phyloP scores from a whole-genome alignment of 208 protist species.

The Endotrypanum monterogeii region DNA sequence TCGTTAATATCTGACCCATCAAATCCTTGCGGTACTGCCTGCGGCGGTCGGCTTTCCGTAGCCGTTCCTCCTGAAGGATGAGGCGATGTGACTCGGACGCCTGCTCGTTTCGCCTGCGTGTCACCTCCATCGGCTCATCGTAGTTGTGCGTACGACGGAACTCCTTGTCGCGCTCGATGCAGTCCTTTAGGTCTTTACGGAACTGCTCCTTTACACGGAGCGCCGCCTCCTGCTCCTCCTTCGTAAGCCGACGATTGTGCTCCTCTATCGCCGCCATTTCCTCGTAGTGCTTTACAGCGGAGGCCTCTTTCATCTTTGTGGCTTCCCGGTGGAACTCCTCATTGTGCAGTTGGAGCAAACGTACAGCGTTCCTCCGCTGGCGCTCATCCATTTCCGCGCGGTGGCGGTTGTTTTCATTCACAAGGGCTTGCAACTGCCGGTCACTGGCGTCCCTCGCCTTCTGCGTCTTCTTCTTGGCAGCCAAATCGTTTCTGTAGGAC shows the following conservation, averaged over 20 bases:
- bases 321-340: conserved; percentile 55
- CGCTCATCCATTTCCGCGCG: conserved; percentile 64
- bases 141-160: conserved; percentile 76
- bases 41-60: conserved; percentile 45
- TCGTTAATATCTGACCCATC: conserved; percentile 74
- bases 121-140: conserved; percentile 71
- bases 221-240: conserved; percentile 54
- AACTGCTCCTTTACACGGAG: conserved; percentile 62
- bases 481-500: conserved; percentile 65
- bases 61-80: conserved; percentile 61
- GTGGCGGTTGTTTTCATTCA: conserved; percentile 55
- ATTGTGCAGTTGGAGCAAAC: conserved; percentile 66
- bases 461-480: conserved; percentile 39
- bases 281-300: conserved; percentile 42
- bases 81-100: conserved; percentile 53
- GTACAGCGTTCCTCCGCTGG: conserved; percentile 55
- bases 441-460: conserved; percentile 55
- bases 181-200: conserved; percentile 67
- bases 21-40: conserved; percentile 72
- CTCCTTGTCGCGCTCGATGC: conserved; percentile 72
- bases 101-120: conserved; percentile 68
- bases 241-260: conserved; percentile 55
- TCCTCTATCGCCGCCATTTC: conserved; percentile 59
- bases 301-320: conserved; percentile 33
- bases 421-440: conserved; percentile 38